Evolutionary conservation across 495 filamentous ascomycete genomes (phyloP), one percentile per base, ranked within the genome.

Genomic region (Lepidopterella palustris): DNA sequence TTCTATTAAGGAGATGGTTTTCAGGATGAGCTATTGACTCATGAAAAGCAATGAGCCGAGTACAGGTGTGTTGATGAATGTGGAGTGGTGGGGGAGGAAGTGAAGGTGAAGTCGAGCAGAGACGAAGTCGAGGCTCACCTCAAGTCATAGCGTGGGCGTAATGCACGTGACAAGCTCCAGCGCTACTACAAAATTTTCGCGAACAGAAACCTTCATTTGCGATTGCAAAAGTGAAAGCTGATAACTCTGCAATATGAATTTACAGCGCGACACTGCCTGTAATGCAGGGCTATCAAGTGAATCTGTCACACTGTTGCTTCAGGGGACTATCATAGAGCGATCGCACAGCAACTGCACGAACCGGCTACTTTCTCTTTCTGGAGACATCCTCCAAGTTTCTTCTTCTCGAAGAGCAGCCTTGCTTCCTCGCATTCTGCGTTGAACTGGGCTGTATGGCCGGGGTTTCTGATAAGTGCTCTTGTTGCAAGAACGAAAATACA

Each of bases 401-500:
- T 64, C 58, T 60, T 40, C 39, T 49, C 40, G 48, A 56, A 61
- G 67, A 63, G 63, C 62, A 63, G 60, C 62, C 62, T 28, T 32
- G 13, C n/a, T 32, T 61, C 54, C n/a, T 60, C 59, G 62, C 64
- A 59, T 70, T 32, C 62, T 70, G 67, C 57, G 32, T 60, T 15
- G 53, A 20, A 40, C 27, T n/a, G 28, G 62, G 50, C 32, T 68
- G 67, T 58, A 59, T 66, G 68, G 47, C 62, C 60, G 65, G 52
- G 62, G 53, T 54, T 55, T 20, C 28, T 13, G 11, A 35, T 35
- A 31, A 31, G 65, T 68, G 65, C 61, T 18, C 39, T 42, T 11
- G 68, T 70, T 70, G 68, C 68, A 64, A 71, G 63, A 71, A 18
- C n/a, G n/a, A n/a, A 5, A 65, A 68, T 39, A 11, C 48, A 47